Percentiles rank a stretch among this genome's conserved stretches.
These are phyloP conservation scores for Hyaloscypha variabilis DNA, from an alignment of 495 filamentous ascomycete species.

Conservation along the genomic window DNA sequence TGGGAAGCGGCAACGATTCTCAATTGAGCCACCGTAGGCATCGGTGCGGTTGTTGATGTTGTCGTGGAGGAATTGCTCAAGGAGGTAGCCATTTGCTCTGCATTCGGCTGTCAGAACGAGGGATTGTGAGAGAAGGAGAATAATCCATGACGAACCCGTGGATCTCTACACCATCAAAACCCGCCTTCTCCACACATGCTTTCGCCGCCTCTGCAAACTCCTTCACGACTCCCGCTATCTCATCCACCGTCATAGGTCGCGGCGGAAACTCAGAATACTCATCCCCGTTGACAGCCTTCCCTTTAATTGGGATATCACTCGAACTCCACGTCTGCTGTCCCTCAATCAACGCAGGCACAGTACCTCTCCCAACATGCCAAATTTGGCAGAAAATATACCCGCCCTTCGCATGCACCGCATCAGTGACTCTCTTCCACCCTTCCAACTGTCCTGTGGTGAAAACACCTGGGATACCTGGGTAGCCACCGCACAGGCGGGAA, in stretches of 20 bases:
- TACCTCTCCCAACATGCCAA: conserved; percentile 65
- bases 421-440: conserved; percentile 64
- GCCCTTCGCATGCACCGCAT: conserved; percentile 67
- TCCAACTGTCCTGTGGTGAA: conserved; percentile 59
- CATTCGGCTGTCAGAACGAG: background rate
- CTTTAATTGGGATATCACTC: conserved; percentile 48
- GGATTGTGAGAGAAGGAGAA: background rate
- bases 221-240: conserved; percentile 56
- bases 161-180: conserved; percentile 78
- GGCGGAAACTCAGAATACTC: conserved; percentile 41
- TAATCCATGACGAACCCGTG: conserved; percentile 43
- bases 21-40: conserved; percentile 68
- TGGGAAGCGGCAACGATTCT: conserved; percentile 69
- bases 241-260: conserved; percentile 43
- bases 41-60: conserved; percentile 64
- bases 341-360: conserved; percentile 40
- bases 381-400: conserved; percentile 67
- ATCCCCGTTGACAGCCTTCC: conserved; percentile 41
- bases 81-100: conserved; percentile 69
- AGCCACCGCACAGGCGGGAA: conserved; percentile 48
- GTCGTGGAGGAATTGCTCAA: conserved; percentile 74
- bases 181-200: conserved; percentile 60
- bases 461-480: conserved; percentile 63
- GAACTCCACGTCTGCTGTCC: conserved; percentile 45
- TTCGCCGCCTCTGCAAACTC: conserved; percentile 62